Base-by-base conservation (phyloP, 495 filamentous ascomycete species). In the Immersiella caudata region DNA sequence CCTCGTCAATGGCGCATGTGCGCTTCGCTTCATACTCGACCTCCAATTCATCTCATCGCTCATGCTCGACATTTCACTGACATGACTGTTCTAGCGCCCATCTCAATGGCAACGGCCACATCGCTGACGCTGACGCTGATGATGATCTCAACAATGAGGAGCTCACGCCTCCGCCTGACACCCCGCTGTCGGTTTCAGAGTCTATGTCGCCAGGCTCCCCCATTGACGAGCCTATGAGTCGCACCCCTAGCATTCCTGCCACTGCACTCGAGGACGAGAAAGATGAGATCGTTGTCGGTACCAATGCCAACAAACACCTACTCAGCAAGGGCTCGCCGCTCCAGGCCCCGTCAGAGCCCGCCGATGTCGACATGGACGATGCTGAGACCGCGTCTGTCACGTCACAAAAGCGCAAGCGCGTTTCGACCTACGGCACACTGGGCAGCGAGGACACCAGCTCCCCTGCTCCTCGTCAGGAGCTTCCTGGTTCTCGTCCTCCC, bases 401-500 rank as follows among this genome's bases (percentile, higher is more conserved):
- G 12, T 49, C 62, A 0, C 76, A 79, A 33, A 87, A 86, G 73
- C 80, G 84, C 33, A 87, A 87, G 74, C 79, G 84, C 11, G 59
- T 71, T 1, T 81, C 81, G 0, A 50, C 75, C 40, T 81, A 81
- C 65, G 75, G 75, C 55, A 78, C 83, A 25, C 49, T 78, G 2
- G 74, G 72, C 21, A 78, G 80, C 16, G 74, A 78, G 5, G 73
- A 73, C 59, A 68, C 74, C 51, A 74, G 75, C 16, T 71, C 36
- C 26, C 71, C 69, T 49, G 62, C 69, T 8, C 56, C 68, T 22
- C 56, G 56, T 6, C 64, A 24, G 12, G 74, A 76, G 12, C 69
- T 74, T 0, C 61, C 61, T 2, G 76, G 77, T 29, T 63, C 64
- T 20, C 66, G 71, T 8, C 6, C 68, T 16, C 62, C 46, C 12